phyloP scores from a whole-genome alignment of 1,284 basidiomycete species.

The Cutaneotrichosporon daszewskae region DNA sequence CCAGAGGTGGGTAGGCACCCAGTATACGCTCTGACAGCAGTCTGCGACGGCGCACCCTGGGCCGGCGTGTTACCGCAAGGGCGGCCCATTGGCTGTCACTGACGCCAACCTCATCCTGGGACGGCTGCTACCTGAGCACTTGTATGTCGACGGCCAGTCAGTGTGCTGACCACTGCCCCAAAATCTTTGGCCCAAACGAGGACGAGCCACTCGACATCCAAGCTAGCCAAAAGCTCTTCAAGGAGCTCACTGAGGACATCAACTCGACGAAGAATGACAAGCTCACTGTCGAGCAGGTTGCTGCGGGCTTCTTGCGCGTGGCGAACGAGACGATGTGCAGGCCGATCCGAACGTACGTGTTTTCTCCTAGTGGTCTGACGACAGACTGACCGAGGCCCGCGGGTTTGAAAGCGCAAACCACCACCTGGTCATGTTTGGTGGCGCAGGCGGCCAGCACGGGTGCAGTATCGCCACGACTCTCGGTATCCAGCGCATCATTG shows the following conservation, averaged over 20 bases:
- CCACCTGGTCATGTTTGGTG: slow-evolving; percentile 38
- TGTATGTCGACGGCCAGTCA: slow-evolving; percentile 8
- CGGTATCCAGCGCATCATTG: slow-evolving; percentile 34
- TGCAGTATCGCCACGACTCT: slow-evolving; percentile 33
- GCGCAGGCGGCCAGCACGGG: slow-evolving; percentile 40
- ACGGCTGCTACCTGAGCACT: slow-evolving; percentile 52
- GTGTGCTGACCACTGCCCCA: slow-evolving; percentile 16
- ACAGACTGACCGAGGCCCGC: slow-evolving; percentile 31
- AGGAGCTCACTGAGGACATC: slow-evolving; percentile 47
- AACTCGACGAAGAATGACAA: slow-evolving; percentile 34
- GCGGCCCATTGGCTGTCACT: slow-evolving; percentile 40
- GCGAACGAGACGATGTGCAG: slow-evolving; percentile 43
- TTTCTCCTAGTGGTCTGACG: not conserved
- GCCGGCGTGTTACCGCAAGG: slow-evolving; percentile 38
- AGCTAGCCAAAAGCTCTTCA: slow-evolving; percentile 42
- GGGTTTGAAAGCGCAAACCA: slow-evolving; percentile 32
- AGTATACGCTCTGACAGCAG: not conserved
- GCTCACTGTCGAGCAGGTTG: slow-evolving; percentile 30
- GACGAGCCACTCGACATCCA: slow-evolving; percentile 50
- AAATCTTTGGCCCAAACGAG: slow-evolving; percentile 51
- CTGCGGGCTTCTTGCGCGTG: slow-evolving; percentile 32
- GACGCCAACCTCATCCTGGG: slow-evolving; percentile 46
- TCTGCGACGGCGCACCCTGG: slow-evolving; percentile 52
- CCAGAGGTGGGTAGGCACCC: slow-evolving; percentile 10
- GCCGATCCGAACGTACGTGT: slow-evolving; percentile 28